Base-by-base conservation (phyloP, 1,284 basidiomycete genomes). In the Quambalaria eucalypti region DNA sequence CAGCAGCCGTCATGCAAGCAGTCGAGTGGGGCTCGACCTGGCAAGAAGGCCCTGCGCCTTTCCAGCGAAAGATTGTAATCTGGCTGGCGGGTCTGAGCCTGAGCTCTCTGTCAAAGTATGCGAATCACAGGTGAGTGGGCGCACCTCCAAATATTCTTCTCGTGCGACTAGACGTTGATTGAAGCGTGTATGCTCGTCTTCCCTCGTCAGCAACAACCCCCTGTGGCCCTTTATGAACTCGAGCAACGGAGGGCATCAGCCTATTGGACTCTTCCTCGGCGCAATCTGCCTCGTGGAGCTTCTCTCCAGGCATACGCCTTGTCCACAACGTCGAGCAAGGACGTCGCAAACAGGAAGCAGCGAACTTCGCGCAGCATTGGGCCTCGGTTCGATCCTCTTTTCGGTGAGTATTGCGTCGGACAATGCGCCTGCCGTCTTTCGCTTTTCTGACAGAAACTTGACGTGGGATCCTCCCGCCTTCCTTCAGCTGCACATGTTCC, bases 401-500 rank as follows among this genome's bases (percentile, higher is more conserved):
- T 54, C 59, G 2, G n/a, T n/a, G n/a, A n/a, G n/a, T n/a, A n/a
- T n/a, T n/a, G n/a, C n/a, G n/a, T n/a, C n/a, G n/a, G n/a, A n/a
- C n/a, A n/a, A n/a, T n/a, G n/a, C n/a, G n/a, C n/a, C n/a, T n/a
- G n/a, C n/a, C n/a, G n/a, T n/a, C n/a, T n/a, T n/a, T n/a, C n/a
- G n/a, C n/a, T n/a, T n/a, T n/a, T n/a, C n/a, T n/a, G n/a, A n/a
- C n/a, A n/a, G n/a, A n/a, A n/a, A n/a, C n/a, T n/a, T n/a, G n/a
- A n/a, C n/a, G n/a, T n/a, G n/a, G n/a, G n/a, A n/a, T n/a, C n/a
- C n/a, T n/a, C n/a, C n/a, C n/a, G n/a, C n/a, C n/a, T n/a, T n/a
- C n/a, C n/a, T n/a, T n/a, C n/a, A n/a, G 10, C 6, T 92, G 0
- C 88, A 93, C 69, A 86, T 84, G 31, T 81, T 90, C 55, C 78